phyloP scores from a whole-genome alignment of 495 filamentous ascomycete genomes.

The Pseudomonodictys pantanalensis region DNA sequence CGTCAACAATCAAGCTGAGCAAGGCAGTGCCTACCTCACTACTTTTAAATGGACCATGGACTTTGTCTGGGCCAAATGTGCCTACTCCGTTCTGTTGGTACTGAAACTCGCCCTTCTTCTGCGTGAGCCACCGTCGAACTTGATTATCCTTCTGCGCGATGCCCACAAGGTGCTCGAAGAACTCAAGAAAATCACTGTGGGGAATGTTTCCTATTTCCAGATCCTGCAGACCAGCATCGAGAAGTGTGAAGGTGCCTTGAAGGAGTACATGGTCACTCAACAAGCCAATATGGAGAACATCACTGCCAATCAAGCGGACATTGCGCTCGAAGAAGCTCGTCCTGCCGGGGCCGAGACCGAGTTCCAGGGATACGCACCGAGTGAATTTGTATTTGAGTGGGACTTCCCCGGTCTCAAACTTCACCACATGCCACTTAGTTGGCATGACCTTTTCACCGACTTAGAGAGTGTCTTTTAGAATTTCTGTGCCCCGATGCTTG shows the following conservation, averaged over 20 bases:
- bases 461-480: constrained; percentile 18
- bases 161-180: constrained; percentile 47
- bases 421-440: constrained; percentile 49
- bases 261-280: constrained; percentile 38
- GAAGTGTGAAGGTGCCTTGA: constrained; percentile 48
- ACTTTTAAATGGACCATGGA: constrained; percentile 55
- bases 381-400: constrained; percentile 54
- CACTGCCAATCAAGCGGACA: no score
- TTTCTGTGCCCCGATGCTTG: neutral
- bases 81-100: constrained; percentile 52
- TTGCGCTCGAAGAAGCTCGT: neutral
- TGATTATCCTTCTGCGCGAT: constrained; percentile 45
- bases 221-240: constrained; percentile 45
- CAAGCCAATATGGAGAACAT: neutral
- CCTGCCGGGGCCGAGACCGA: constrained; percentile 41
- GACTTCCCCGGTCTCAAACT: constrained; percentile 54
- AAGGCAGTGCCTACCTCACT: constrained; percentile 48
- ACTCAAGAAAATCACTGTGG: constrained; percentile 42
- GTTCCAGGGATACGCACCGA: constrained; percentile 52
- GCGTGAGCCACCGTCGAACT: constrained; percentile 43
- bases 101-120: constrained; percentile 52
- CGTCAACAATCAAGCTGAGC: constrained; percentile 22
- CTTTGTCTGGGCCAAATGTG: constrained; percentile 57
- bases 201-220: constrained; percentile 44
- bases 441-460: constrained; percentile 32